A percentile compares a stretch with the other conserved stretches of the same genome.
Conservation (phyloP, 345 rosid species). For the Triadica sebifera region DNA sequence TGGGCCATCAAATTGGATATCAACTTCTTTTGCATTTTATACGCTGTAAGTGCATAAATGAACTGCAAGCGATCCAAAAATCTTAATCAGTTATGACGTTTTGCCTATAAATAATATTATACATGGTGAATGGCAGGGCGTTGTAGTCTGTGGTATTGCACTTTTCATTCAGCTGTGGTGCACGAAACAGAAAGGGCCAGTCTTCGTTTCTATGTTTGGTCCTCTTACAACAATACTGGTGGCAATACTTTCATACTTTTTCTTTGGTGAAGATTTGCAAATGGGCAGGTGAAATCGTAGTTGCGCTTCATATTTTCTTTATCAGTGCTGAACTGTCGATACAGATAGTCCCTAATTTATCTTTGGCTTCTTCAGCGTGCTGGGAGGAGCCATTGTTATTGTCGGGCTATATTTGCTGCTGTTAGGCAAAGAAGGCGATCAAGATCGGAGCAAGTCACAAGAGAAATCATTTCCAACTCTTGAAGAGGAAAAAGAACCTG, state of each 20-base stretch:
- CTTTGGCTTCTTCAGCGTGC: constrained; percentile 19
- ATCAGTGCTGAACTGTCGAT: no score
- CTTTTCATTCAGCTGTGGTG: constrained; percentile 31
- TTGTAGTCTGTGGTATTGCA: constrained; percentile 12
- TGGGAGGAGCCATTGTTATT: constrained; percentile 30
- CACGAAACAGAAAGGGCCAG: constrained; percentile 27
- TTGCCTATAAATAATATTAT: not conserved
- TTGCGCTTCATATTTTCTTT: not conserved
- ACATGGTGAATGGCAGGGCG: constrained; percentile 12
- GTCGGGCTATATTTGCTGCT: constrained; percentile 26
- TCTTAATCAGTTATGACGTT: not conserved
- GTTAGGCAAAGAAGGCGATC: constrained; percentile 36
- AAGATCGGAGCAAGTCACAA: constrained; percentile 5
- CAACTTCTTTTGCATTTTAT: constrained; percentile 17
- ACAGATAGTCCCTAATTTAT: not conserved
- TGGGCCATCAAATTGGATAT: constrained; percentile 19
- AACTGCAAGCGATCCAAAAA: not conserved
- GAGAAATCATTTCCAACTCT: constrained; percentile 12
- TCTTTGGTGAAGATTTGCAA: constrained; percentile 30
- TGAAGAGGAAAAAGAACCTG: constrained; percentile 3
- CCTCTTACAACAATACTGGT: constrained; percentile 26
- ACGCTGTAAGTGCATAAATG: constrained; percentile 19
- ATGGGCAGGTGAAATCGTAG: constrained; percentile 22
- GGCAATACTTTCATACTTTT: constrained; percentile 25
- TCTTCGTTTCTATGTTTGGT: constrained; percentile 32